Evolutionary conservation across 129 eudicot species (phyloP).

Genomic region (Arctium lappa): DNA sequence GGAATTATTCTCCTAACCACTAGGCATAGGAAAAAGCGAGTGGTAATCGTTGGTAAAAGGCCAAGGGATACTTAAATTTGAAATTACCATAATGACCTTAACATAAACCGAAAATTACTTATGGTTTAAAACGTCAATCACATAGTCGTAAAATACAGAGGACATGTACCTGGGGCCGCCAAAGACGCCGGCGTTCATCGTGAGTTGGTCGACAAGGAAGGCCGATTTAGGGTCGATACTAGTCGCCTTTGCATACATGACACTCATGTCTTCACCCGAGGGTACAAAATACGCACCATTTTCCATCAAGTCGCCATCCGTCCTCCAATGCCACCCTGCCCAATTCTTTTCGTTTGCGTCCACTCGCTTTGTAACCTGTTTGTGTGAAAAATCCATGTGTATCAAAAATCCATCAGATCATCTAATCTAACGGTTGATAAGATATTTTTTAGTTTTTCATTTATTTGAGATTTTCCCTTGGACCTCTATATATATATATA

Average conservation of each 20-base stretch:
- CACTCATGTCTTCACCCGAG: slow-evolving; percentile 38
- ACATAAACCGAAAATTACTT: not conserved
- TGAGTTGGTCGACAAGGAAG: slow-evolving; percentile 35
- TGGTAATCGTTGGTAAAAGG: slow-evolving; percentile 10
- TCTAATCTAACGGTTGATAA: too few species aligned
- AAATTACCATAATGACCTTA: slow-evolving; percentile 21
- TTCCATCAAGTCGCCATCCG: slow-evolving; percentile 67
- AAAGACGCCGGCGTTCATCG: slow-evolving; percentile 35
- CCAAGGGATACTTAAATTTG: not conserved
- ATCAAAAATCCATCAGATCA: not conserved
- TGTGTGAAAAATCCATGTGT: not conserved
- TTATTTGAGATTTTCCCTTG: not conserved
- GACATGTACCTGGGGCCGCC: slow-evolving; percentile 28
- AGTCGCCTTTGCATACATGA: slow-evolving; percentile 38
- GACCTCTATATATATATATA: too few species aligned
- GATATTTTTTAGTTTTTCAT: too few species aligned
- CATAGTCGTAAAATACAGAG: not conserved
- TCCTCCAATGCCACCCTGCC: slow-evolving; percentile 68
- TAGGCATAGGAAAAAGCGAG: slow-evolving; percentile 13
- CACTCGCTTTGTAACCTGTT: slow-evolving; percentile 55
- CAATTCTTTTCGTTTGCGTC: slow-evolving; percentile 52
- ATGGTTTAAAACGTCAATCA: not conserved
- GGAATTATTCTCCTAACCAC: slow-evolving; percentile 24
- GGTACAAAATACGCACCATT: slow-evolving; percentile 67
- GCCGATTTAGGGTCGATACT: slow-evolving; percentile 39